phyloP scores from a whole-genome alignment of 2,329 filamentous ascomycete species.

The Blumeria hordei region DNA sequence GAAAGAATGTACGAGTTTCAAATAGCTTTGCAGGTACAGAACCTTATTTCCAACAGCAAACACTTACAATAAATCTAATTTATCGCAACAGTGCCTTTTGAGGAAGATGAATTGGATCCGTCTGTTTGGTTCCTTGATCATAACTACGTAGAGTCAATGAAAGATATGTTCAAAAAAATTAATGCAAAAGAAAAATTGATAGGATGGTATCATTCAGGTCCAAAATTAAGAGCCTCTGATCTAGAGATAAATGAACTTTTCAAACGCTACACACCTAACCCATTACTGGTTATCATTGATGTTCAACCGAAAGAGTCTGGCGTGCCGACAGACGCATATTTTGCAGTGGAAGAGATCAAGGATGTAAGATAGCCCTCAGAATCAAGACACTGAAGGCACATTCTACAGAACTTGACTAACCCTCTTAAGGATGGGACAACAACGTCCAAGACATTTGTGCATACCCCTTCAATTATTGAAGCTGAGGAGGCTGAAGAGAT shows the following conservation, averaged over 20 bases:
- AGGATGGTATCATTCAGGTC: conserved; percentile 97
- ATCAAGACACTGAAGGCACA: neutral
- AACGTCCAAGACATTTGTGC: conserved; percentile 90
- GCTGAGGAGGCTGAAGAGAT: conserved; percentile 98
- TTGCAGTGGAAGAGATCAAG: conserved; percentile 98
- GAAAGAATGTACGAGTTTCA: conserved; percentile 85
- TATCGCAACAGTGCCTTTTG: conserved; percentile 54
- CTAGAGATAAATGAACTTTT: conserved; percentile 98
- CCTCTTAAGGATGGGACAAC: conserved; percentile 67
- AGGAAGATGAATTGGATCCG: conserved; percentile 95
- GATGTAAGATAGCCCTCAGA: conserved; percentile 38
- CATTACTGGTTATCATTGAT: conserved; percentile 89
- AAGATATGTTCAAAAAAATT: conserved; percentile 99
- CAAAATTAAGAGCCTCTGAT: conserved; percentile 88
- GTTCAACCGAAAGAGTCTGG: conserved; percentile 96
- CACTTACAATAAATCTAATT: conserved; percentile 6
- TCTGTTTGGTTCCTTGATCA: conserved; percentile 98
- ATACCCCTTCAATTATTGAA: conserved; percentile 95
- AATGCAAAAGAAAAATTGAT: conserved; percentile 97
- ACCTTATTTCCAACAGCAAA: neutral
- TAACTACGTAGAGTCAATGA: conserved; percentile 98
- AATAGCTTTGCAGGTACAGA: conserved; percentile 88
- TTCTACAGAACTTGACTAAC: neutral
- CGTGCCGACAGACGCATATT: conserved; percentile 95
- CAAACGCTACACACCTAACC: conserved; percentile 95